Conservation (phyloP, 495 filamentous ascomycete species). For the Neurospora pannonica region DNA sequence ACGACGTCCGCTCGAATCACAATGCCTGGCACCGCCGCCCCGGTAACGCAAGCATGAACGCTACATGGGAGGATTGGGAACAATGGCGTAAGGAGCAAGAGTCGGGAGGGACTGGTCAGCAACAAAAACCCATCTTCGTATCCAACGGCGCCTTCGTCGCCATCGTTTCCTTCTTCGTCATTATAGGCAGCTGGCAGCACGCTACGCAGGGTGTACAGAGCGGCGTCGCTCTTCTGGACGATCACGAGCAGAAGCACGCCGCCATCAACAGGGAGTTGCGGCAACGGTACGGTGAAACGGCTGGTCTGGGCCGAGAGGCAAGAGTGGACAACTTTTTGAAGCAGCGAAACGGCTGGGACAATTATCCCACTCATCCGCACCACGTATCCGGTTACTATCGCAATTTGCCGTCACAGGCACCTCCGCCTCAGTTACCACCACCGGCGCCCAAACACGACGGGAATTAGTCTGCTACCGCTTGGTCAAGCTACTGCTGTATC, state of each 20-base stretch:
- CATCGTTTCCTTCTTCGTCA: constrained; percentile 54
- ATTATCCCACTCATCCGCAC: constrained; percentile 6
- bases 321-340: constrained; percentile 65
- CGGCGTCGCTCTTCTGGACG: constrained; percentile 48
- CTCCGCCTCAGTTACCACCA: background rate
- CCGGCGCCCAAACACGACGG: background rate
- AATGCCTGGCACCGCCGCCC: constrained; percentile 40
- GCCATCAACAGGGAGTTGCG: constrained; percentile 53
- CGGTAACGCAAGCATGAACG: constrained; percentile 62
- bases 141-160: constrained; percentile 67
- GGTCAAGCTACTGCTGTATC: background rate
- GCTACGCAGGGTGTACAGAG: constrained; percentile 53
- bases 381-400: background rate
- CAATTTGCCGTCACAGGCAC: background rate
- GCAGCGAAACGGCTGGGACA: constrained; percentile 45
- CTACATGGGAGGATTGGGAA: constrained; percentile 99
- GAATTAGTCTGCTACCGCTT: background rate
- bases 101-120: constrained; percentile 18
- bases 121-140: constrained; percentile 54
- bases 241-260: constrained; percentile 50
- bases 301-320: constrained; percentile 45
- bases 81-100: constrained; percentile 57
- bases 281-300: constrained; percentile 42
- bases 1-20: constrained; percentile 28
- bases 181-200: constrained; percentile 58